Evolutionary conservation across 345 rosid genomes (phyloP).

Genomic region (Lepidium africanum): DNA sequence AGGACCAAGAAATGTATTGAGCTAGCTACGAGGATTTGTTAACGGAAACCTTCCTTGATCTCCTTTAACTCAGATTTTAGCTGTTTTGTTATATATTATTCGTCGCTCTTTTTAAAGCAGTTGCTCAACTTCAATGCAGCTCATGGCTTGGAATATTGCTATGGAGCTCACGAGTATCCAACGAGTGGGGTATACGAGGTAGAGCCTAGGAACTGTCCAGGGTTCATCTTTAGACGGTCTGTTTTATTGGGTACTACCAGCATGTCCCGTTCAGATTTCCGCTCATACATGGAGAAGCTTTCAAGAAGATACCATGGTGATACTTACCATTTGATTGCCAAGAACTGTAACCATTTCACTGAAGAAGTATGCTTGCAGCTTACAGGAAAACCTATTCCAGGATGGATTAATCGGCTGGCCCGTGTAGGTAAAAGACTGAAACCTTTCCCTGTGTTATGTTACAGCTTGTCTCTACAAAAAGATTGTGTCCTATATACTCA

Average conservation of each 20-base stretch:
- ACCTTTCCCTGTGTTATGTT: background rate
- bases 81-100: background rate
- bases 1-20: background rate
- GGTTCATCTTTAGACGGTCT: conserved; percentile 83
- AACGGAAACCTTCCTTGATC: background rate
- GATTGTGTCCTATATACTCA: background rate
- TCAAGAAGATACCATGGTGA: conserved; percentile 78
- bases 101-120: background rate
- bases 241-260: conserved; percentile 56
- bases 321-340: conserved; percentile 88
- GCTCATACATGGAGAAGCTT: conserved; percentile 67
- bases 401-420: conserved; percentile 94
- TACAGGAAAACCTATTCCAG: conserved; percentile 84
- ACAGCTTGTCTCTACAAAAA: background rate
- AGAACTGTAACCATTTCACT: conserved; percentile 96
- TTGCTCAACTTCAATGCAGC: conserved; percentile 35
- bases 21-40: background rate
- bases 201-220: conserved; percentile 89
- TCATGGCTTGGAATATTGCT: conserved; percentile 79
- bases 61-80: background rate
- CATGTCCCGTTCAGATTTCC: conserved; percentile 64
- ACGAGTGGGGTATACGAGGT: conserved; percentile 88
- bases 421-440: conserved; percentile 43
- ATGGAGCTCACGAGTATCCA: conserved; percentile 86
- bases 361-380: conserved; percentile 65